Conservation (phyloP, 2,329 filamentous ascomycete species). For the Fusarium sp. region DNA sequence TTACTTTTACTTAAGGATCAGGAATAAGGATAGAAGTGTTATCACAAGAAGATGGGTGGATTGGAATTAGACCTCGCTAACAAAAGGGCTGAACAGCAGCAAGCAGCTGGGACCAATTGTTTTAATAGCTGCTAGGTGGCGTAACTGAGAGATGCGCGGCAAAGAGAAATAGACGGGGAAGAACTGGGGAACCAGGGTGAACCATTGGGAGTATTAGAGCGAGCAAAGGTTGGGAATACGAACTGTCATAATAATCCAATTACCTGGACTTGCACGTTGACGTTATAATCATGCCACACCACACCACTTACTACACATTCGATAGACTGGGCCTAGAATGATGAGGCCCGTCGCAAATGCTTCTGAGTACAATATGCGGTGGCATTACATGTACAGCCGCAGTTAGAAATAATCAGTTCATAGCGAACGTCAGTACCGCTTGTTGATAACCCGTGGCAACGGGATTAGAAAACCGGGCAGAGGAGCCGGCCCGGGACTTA, state of each 20-base stretch:
- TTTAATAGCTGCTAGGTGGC: conserved; percentile 7
- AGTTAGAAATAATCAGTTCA: conserved; percentile 11
- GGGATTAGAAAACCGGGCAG: conserved; percentile 4
- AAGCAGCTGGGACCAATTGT: conserved; percentile 8
- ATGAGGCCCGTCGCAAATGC: conserved; percentile 7
- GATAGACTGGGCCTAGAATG: not conserved
- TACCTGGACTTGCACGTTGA: not conserved
- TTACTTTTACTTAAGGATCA: not conserved
- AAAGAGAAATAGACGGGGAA: conserved; percentile 34
- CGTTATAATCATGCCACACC: conserved; percentile 14
- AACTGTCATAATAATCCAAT: conserved; percentile 17
- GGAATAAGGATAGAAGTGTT: conserved; percentile 1
- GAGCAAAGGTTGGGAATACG: conserved; percentile 37
- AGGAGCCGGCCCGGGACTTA: conserved; percentile 14
- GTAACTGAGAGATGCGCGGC: conserved; percentile 16
- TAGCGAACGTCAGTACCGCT: not conserved
- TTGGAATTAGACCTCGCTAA: conserved; percentile 10
- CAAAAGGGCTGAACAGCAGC: conserved; percentile 13
- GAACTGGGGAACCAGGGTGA: conserved; percentile 22
- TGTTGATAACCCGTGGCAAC: not conserved
- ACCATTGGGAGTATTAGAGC: conserved; percentile 43
- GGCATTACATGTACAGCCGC: conserved; percentile 4
- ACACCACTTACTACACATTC: not conserved
- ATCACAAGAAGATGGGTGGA: conserved; percentile 14
- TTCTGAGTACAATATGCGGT: conserved; percentile 2